A percentile compares a stretch with the other conserved stretches of the same genome.
Conservation (phyloP, 2,329 filamentous ascomycete genomes). For the Eurotiales sp. region DNA sequence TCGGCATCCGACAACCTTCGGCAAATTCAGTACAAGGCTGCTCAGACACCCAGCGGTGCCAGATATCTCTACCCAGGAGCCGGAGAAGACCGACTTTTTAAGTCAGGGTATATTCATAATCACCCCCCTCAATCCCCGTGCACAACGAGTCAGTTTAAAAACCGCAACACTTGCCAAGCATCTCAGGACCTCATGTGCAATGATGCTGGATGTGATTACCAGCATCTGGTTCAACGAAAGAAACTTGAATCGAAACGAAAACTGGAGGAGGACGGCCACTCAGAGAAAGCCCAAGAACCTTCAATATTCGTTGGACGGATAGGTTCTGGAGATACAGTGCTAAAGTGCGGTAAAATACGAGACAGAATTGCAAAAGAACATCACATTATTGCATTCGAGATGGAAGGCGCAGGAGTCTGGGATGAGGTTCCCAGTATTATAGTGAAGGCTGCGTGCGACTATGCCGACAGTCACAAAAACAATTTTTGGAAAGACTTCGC, state of each 20-base stretch:
- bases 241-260: background rate
- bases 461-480: conserved; percentile 27
- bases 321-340: conserved; percentile 39
- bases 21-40: no score
- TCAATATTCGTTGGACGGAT: conserved; percentile 35
- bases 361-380: conserved; percentile 29
- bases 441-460: conserved; percentile 21
- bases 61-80: no score
- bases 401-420: conserved; percentile 21
- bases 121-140: background rate
- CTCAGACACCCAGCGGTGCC: no score
- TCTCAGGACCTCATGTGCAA: no score
- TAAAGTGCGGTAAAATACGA: conserved; percentile 36
- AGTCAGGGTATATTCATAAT: background rate
- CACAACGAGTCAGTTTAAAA: no score
- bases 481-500: conserved; percentile 28
- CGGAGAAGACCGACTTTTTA: background rate
- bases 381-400: conserved; percentile 20
- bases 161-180: no score
- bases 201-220: no score
- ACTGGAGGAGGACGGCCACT: background rate
- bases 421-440: conserved; percentile 19
- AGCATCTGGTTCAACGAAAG: background rate
- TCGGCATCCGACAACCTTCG: no score
- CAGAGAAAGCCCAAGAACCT: conserved; percentile 15